A percentile compares a stretch with the other conserved stretches of the same genome.
These are phyloP conservation scores for Phytophthora aleatoria DNA, from an alignment of 352 stramenopile genomes.

Conservation along the genomic window DNA sequence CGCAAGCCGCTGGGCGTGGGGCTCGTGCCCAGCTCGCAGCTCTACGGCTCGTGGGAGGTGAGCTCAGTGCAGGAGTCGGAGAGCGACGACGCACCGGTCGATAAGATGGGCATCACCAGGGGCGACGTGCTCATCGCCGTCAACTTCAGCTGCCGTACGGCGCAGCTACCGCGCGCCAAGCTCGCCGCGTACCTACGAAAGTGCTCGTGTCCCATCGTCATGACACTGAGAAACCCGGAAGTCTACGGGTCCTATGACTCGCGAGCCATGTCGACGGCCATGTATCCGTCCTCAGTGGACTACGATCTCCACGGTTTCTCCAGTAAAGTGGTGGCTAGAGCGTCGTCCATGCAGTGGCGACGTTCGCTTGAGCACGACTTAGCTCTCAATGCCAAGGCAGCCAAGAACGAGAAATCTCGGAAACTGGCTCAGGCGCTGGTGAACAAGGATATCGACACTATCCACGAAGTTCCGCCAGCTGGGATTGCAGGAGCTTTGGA, in stretches of 20 bases:
- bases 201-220: constrained; percentile 58
- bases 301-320: constrained; percentile 43
- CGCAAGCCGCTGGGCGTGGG: constrained; percentile 72
- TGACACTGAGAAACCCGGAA: constrained; percentile 67
- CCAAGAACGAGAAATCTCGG: constrained; percentile 22
- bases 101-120: constrained; percentile 30
- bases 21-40: constrained; percentile 78
- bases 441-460: constrained; percentile 15
- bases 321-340: constrained; percentile 52
- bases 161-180: constrained; percentile 49
- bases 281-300: constrained; percentile 74
- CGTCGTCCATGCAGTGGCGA: constrained; percentile 72
- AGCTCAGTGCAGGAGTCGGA: constrained; percentile 45
- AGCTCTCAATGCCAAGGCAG: constrained; percentile 38
- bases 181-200: constrained; percentile 51
- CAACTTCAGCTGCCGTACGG: constrained; percentile 56
- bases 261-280: constrained; percentile 63
- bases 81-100: constrained; percentile 6
- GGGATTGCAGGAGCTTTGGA: constrained; percentile 23
- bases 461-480: constrained; percentile 17
- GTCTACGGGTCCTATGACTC: constrained; percentile 70
- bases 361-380: constrained; percentile 63
- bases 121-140: constrained; percentile 76
- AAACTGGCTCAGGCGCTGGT: constrained; percentile 38
- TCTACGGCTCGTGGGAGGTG: constrained; percentile 83